Evolutionary conservation across 2,329 filamentous ascomycete genomes (phyloP).

Genomic region (Pseudogymnoascus sp.): DNA sequence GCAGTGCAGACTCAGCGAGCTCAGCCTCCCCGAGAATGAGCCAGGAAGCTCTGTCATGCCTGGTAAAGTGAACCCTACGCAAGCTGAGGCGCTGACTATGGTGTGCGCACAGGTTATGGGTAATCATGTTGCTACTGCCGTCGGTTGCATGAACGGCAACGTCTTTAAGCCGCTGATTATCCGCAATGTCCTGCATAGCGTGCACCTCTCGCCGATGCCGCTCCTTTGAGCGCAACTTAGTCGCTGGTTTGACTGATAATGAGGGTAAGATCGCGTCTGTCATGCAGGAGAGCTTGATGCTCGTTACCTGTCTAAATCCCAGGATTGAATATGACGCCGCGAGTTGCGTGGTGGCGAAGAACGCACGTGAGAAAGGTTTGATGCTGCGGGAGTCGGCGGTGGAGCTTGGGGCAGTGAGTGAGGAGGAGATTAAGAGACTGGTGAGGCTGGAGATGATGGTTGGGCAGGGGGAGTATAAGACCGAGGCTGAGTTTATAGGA

Average conservation of each 20-base stretch:
- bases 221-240: conserved; percentile 90
- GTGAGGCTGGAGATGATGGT: too few relatives aligned
- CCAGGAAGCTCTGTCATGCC: conserved; percentile 98
- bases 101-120: conserved; percentile 96
- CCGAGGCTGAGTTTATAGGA: too few relatives aligned
- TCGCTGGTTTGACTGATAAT: conserved; percentile 82
- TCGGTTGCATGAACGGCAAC: conserved; percentile 95
- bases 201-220: conserved; percentile 81
- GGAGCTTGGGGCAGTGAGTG: too few relatives aligned
- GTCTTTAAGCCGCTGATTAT: conserved; percentile 98
- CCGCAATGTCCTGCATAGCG: conserved; percentile 88
- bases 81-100: conserved; percentile 98
- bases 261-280: conserved; percentile 85
- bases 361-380: too few relatives aligned
- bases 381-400: too few relatives aligned
- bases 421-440: too few relatives aligned
- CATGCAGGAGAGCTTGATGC: conserved; percentile 42
- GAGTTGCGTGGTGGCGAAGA: too few relatives aligned
- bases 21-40: conserved; percentile 93
- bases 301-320: conserved; percentile 95
- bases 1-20: conserved; percentile 89
- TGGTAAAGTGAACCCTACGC: conserved; percentile 98
- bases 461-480: too few relatives aligned
- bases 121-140: conserved; percentile 87
- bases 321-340: conserved; percentile 90